Base-by-base conservation (phyloP, 305 asterid genomes). In the Ajuga reptans region DNA sequence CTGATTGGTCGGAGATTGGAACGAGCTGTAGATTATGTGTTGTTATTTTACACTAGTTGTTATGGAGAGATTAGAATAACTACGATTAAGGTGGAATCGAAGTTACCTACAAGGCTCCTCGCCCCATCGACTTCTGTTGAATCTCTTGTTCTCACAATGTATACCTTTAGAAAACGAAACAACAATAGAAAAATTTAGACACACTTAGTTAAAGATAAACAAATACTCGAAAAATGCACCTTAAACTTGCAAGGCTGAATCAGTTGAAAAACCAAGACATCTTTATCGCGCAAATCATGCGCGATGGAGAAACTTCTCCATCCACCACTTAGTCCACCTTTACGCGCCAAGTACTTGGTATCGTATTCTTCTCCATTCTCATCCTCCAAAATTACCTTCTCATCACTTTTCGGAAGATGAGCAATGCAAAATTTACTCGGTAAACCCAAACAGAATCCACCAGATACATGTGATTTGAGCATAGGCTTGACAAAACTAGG, bases 361-460 rank as follows among this genome's bases (percentile, higher is more conserved):
- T 3, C 0, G 64, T 58, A 70, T 69, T 76, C 83, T 50, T 59
- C 10, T 9, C 73, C 82, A 43, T 83, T 69, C 61, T 84, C 88
- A 54, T 76, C 87, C 69, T 78, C 82, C 78, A 87, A 82, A 39
- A 78, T 68, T 12, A 87, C 54, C 0, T 43, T 62, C 0, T 8
- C 85, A 58, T 87, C 87, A 0, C 53, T 36, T 45, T 61, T 66
- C 16, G 92, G 95, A 69, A 89, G 72, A 87, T 89, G 83, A 0
- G 14, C 17, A 45, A 4, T 6, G 6, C 89, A 84, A 72, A 87
- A 89, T 36, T 12, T 27, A 66, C 17, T 83, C 0, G 95, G 95
- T 37, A 87, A 72, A 69, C 87, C 65, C 95, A 87, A 51, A 85
- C 87, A 85, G 77, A 82, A 87, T 62, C 90, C 86, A 41, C 88